Conservation (phyloP, 331 rosid genomes). For the Malus hybrid region DNA sequence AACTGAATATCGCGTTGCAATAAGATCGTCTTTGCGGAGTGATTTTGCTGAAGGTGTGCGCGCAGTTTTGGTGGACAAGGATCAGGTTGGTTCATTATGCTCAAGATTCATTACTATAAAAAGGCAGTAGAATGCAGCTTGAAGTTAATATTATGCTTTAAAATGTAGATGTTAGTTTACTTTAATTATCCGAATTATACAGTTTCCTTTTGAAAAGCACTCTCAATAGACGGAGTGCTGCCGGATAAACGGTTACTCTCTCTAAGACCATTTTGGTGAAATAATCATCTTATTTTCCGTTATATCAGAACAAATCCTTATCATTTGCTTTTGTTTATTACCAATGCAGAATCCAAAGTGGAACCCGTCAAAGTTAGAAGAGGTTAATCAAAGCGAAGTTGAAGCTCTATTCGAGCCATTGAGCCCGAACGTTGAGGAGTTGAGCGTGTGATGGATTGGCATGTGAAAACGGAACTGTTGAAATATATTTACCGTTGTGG, state of each 20-base stretch:
- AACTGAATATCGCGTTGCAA: slow-evolving; percentile 81
- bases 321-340: background rate
- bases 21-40: slow-evolving; percentile 67
- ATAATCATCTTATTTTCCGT: background rate
- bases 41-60: slow-evolving; percentile 98
- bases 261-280: background rate
- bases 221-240: background rate
- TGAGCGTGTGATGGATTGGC: slow-evolving; percentile 30
- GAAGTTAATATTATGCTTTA: background rate
- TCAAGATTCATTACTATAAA: background rate
- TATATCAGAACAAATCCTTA: background rate
- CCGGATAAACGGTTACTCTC: background rate
- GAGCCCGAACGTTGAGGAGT: slow-evolving; percentile 45
- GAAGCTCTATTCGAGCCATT: slow-evolving; percentile 59
- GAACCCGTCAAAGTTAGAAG: slow-evolving; percentile 71
- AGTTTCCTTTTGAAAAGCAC: background rate
- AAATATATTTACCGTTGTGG: background rate
- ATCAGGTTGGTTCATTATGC: slow-evolving; percentile 59
- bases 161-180: no score
- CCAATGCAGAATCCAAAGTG: slow-evolving; percentile 74
- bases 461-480: background rate
- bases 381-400: slow-evolving; percentile 51
- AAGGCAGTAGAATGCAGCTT: background rate
- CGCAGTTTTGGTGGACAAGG: slow-evolving; percentile 92
- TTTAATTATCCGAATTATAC: background rate